Base-by-base conservation (phyloP, 2,329 filamentous ascomycete genomes). In the Fusarium staphyleae region DNA sequence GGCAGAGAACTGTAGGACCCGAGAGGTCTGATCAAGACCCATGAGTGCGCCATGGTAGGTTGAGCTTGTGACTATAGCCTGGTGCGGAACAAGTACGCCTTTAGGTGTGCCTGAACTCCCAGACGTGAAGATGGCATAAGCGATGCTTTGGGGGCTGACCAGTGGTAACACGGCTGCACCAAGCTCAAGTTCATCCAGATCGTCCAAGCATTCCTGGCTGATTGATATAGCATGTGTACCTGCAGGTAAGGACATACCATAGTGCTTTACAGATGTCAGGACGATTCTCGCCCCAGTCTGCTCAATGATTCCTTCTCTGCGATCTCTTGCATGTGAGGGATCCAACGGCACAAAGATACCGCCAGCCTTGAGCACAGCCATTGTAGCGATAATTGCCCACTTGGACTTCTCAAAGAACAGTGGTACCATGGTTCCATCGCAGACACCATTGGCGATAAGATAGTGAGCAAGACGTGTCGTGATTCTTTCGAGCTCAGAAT, bases 1-100 rank as follows among this genome's bases (percentile, higher is more conserved):
- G 5, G 75, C 75, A 4, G 78, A 77, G 48, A 80, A 81, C 48
- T 82, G 79, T 35, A 85, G 54, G 4, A 16, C 29, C n/a, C 51
- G 51, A 12, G 51, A 84, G 6, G 82, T 82, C 1, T 66, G 68
- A 7, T 65, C 75, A 75, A 3, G 29, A 13, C 5, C 13, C 16
- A 12, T 4, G 16, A 33, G 11, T 51, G 51, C 5, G 29, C 40
- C 2, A 78, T 52, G 15, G 79, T 77, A 3, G 22, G 22, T 24
- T 9, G 22, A 24, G 22, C 22, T 24, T 24, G 22, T 24, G 22
- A 9, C 8, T 24, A 24, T 24, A 24, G 22, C 22, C 78, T 77
- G 0, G 82, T 82, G 1, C 80, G 80, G 9, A 11, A 70, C 53
- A 6, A 69, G 32, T 5, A 63, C 58, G 5, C 66, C 69, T n/a